Base-by-base conservation (phyloP, 345 rosid genomes). In the Laguncularia racemosa region DNA sequence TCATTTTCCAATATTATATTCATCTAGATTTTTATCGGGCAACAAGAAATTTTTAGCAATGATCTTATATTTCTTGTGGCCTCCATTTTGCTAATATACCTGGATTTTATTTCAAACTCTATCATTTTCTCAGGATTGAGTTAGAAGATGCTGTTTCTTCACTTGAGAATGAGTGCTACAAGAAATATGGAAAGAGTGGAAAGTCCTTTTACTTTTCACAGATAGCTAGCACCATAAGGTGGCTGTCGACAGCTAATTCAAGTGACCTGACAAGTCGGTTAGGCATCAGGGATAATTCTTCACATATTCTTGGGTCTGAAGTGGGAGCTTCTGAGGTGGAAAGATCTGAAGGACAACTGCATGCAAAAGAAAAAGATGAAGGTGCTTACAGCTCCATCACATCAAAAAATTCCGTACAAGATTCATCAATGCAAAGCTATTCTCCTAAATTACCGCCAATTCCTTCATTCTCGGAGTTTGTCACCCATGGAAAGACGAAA, bases 161-260 rank as follows among this genome's bases (percentile, higher is more conserved):
- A 58, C 84, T 93, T 21, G 97, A 93, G 82, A 79, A 68, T 14
- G 91, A 89, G 60, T 84, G 97, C 76, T 84, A 73, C 66, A 66
- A 69, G 70, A 89, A 83, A 64, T 89, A 89, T 46, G 86, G 96
- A 62, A 87, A 81, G 84, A 87, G 79, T 15, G 91, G 97, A 65
- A 87, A 83, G 67, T 79, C 97, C 0, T 85, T 89, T 68, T 89
- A 86, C 70, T 79, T 73, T 70, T 93, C 96, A 13, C 95, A 85
- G 74, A 81, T 87, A 55, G 96, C 88, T 3, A 85, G 91, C 58
- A 85, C 87, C 2, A 74, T 79, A 14, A 80, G 99, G 74, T 87
- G 97, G 96, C 71, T 93, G 49, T 78, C 86, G 21, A 70, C 76
- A 0, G 20, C 87, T 67, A 76, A 59, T 72, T 69, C 77, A 26